Base-by-base conservation (phyloP, 768 basidiomycete species). In the Melanogaster broomeanus region DNA sequence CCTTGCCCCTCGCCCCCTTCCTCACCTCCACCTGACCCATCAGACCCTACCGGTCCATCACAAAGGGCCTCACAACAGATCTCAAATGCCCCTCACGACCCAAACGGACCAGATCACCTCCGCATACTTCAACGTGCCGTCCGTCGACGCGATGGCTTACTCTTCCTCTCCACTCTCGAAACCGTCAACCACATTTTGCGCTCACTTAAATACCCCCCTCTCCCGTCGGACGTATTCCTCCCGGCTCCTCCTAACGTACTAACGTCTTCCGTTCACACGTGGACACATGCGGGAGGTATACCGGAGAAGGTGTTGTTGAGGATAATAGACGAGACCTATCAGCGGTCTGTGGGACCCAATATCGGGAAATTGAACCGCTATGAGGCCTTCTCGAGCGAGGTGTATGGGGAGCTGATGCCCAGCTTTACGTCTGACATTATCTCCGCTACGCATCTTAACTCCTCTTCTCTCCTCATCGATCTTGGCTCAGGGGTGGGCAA, bases 321-420 rank as follows among this genome's bases (percentile, higher is more conserved):
- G 37, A 80, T 96, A 42, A 77, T 90, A 46, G 93, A 94, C 39
- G 93, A 98, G 74, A 90, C 87, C 33, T 98, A 99, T 62, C 93
- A 98, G 63, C 83, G 97, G 24, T 83, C 85, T 16, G 94, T 98
- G 1, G 95, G 95, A 6, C 97, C 97, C 0, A 83, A 90, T 60
- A 83, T 94, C n/a, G 81, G 83, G 46, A 80, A 78, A 50, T 77
- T 98, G 48, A 85, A 80, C 62, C 82, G 85, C 58, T 95, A 98
- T 67, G 81, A 83, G 61, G 83, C 90, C 27, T 85, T 95, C 74
- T 85, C 89, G 48, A 87, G 86, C 61, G 86, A 87, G 46, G 90
- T 89, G 24, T 98, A 93, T 62, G 96, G 90, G 53, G 95, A 97
- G 65, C 81, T 94, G 44, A 87, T 88, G 83, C 91, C 89, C 3